Percentiles rank a stretch among this genome's conserved stretches.
Conservation (phyloP, 2,329 filamentous ascomycete genomes). For the Colletotrichum caudatum region DNA sequence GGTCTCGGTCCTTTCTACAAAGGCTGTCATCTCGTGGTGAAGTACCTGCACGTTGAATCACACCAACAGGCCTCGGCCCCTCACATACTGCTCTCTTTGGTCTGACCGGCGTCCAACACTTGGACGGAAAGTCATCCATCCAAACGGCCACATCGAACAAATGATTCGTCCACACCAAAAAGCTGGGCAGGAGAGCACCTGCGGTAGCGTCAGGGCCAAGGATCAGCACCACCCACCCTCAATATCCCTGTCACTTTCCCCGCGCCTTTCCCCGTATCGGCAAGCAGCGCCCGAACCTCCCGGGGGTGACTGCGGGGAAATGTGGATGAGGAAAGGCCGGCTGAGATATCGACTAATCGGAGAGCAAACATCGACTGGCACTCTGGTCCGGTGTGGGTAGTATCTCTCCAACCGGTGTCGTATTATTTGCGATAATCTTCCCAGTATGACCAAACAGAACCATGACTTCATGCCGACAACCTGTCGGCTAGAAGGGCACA, state of each 20-base stretch:
- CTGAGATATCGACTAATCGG: neutral
- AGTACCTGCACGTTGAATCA: slow-evolving; percentile 33
- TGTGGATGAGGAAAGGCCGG: slow-evolving; percentile 13
- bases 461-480: slow-evolving; percentile 37
- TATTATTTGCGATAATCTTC: slow-evolving; percentile 35
- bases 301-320: slow-evolving; percentile 29
- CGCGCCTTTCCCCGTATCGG: slow-evolving; percentile 39
- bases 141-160: slow-evolving; percentile 13
- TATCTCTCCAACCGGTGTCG: slow-evolving; percentile 29
- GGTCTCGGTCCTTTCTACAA: slow-evolving; percentile 10
- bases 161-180: slow-evolving; percentile 22
- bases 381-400: slow-evolving; percentile 26
- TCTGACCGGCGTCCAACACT: slow-evolving; percentile 2
- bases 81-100: slow-evolving; percentile 8
- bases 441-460: slow-evolving; percentile 2
- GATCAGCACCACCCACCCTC: slow-evolving; percentile 21
- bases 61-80: slow-evolving; percentile 12
- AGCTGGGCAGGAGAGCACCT: slow-evolving; percentile 30
- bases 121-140: slow-evolving; percentile 1
- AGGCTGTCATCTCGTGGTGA: neutral
- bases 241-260: slow-evolving; percentile 32
- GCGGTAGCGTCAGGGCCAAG: slow-evolving; percentile 31
- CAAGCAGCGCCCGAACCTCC: slow-evolving; percentile 28
- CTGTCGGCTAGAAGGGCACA: slow-evolving; percentile 18
- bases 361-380: neutral